Base-by-base conservation (phyloP, 225 moss, liverwort and hornwort species). In the Marchantia polymorpha region DNA sequence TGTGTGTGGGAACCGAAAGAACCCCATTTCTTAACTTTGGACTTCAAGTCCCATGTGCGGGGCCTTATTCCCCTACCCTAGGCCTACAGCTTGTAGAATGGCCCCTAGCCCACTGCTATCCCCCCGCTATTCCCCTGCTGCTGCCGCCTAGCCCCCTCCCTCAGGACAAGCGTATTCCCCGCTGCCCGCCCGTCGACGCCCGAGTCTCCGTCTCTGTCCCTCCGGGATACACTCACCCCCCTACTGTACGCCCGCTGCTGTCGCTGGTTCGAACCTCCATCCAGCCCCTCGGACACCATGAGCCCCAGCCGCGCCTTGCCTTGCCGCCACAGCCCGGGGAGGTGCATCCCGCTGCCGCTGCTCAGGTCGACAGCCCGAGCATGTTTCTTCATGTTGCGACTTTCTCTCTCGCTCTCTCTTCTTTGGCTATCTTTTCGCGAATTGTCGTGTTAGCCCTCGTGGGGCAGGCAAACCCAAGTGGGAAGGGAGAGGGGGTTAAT, bases 11-110 rank as follows among this genome's bases (percentile, higher is more conserved):
- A 65, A 65, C 65, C 65, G 25, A 27, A 65, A 10, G 65, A 26
- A 65, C 65, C 56, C 56, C 13, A 56, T 26, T 65, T 26, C 65
- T 65, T 65, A 65, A 65, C 65, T 65, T 65, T 65, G 65, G 26
- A 65, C 65, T 65, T 65, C 65, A 65, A 65, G 65, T 65, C 65
- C 65, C 65, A 65, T 65, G 65, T 65, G 65, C 65, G 65, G 64
- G 7, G 10, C 65, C 65, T 65, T 65, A 65, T 65, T 65, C 65
- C 65, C 65, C 65, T 27, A 65, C 25, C 65, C 65, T 65, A 65
- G 8, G 56, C 22, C 29, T 29, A 26, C 25, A 39, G 5, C 39
- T 2, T 39, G 39, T 65, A 65, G 25, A 29, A 65, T 26, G 25
- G 29, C 25, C 65, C 65, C 25, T 27, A 26, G 25, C 39, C 39